phyloP scores from a whole-genome alignment of 202 grass and related monocot genomes.

The Miscanthus sacchariflorus region DNA sequence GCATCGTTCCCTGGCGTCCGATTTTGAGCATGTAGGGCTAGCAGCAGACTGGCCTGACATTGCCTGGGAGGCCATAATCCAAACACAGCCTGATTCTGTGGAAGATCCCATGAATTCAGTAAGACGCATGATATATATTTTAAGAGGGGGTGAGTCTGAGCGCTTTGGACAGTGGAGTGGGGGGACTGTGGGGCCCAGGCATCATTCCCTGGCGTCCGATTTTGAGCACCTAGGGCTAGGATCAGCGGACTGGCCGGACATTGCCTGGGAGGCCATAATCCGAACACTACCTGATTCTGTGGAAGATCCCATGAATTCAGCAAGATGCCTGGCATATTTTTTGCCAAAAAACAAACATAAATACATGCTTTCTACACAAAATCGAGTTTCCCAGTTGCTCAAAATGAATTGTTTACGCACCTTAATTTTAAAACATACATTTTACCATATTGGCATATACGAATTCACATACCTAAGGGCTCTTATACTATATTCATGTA shows the following conservation, averaged over 20 bases:
- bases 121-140: too few species aligned
- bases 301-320: neutral
- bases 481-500: slow-evolving; percentile 32
- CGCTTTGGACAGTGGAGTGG: too few species aligned
- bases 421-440: neutral
- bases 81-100: too few species aligned
- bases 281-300: neutral
- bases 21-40: too few species aligned
- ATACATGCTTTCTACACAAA: neutral
- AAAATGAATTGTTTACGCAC: neutral
- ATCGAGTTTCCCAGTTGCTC: neutral
- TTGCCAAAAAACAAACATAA: neutral
- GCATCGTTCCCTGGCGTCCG: too few species aligned
- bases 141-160: too few species aligned
- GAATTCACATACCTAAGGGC: neutral
- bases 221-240: neutral
- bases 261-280: neutral
- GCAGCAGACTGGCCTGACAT: too few species aligned
- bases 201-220: neutral
- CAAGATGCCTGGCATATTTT: neutral
- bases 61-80: too few species aligned
- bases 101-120: too few species aligned
- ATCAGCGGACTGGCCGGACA: neutral
- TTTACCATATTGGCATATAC: neutral
- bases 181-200: too few species aligned